Conservation (phyloP, 352 stramenopile species). For the Globisporangium heterothallicum region DNA sequence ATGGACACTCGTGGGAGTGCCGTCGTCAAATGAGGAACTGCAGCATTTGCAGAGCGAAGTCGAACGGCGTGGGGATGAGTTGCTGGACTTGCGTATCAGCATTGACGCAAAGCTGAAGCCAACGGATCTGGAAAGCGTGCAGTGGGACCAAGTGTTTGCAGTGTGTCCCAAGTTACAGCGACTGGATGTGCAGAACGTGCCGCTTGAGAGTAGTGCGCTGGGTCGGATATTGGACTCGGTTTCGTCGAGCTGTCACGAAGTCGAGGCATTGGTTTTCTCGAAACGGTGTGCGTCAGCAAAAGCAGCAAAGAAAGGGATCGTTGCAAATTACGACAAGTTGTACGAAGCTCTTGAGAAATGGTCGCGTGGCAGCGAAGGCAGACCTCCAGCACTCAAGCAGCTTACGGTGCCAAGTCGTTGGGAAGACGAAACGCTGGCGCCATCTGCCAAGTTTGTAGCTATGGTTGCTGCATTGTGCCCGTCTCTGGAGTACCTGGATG, state of each 20-base stretch:
- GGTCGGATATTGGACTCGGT: slow-evolving; percentile 6
- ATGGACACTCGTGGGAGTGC: neutral
- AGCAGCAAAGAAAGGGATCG: slow-evolving; percentile 1
- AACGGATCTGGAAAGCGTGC: neutral
- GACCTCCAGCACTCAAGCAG: slow-evolving; percentile 9
- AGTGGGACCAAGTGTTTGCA: slow-evolving; percentile 15
- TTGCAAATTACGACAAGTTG: slow-evolving; percentile 4
- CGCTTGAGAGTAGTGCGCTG: slow-evolving; percentile 13
- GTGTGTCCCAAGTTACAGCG: slow-evolving; percentile 13
- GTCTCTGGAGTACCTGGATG: slow-evolving; percentile 19
- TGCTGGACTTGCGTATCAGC: slow-evolving; percentile 5
- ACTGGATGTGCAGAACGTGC: slow-evolving; percentile 17
- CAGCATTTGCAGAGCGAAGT: slow-evolving; percentile 5
- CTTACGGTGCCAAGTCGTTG: slow-evolving; percentile 20
- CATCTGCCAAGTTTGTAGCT: slow-evolving; percentile 9
- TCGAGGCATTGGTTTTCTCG: slow-evolving; percentile 19
- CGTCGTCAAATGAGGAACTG: neutral
- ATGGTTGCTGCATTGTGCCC: slow-evolving; percentile 14
- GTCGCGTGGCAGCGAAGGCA: neutral
- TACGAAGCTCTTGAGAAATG: slow-evolving; percentile 17
- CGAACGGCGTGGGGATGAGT: slow-evolving; percentile 3
- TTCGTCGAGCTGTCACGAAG: slow-evolving; percentile 3
- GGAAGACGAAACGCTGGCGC: slow-evolving; percentile 1
- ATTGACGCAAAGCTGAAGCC: neutral
- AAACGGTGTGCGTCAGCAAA: slow-evolving; percentile 4